phyloP scores from a whole-genome alignment of 2,329 filamentous ascomycete genomes.

The Dothistroma pini region DNA sequence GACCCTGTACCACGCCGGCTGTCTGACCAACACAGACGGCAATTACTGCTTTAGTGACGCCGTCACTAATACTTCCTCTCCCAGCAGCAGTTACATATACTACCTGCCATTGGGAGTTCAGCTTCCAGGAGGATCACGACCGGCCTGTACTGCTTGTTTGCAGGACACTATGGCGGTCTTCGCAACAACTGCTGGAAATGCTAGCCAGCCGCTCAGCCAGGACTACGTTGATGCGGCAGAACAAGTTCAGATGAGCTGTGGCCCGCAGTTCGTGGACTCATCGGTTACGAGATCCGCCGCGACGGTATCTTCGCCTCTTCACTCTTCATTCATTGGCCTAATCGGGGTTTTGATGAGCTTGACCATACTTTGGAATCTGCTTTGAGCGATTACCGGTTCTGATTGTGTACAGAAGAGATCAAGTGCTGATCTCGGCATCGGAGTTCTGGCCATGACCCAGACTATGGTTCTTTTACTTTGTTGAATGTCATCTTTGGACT shows the following conservation, averaged over 20 bases:
- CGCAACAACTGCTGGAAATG: constrained; percentile 63
- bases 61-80: constrained; percentile 67
- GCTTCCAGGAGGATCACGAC: constrained; percentile 63
- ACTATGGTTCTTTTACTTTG: neutral
- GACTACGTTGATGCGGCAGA: constrained; percentile 70
- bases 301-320: neutral
- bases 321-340: neutral
- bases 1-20: constrained; percentile 74
- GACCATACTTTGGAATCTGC: constrained; percentile 4
- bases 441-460: neutral
- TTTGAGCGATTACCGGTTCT: neutral
- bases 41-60: constrained; percentile 76
- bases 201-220: constrained; percentile 60
- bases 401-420: constrained; percentile 21
- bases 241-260: constrained; percentile 65
- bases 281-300: constrained; percentile 7
- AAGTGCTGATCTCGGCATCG: constrained; percentile 26
- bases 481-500: neutral
- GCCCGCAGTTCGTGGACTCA: constrained; percentile 46
- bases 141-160: constrained; percentile 72
- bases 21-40: constrained; percentile 59
- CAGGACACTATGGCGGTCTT: constrained; percentile 79
- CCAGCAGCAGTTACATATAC: constrained; percentile 76
- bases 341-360: constrained; percentile 3
- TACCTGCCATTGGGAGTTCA: constrained; percentile 74